Base-by-base conservation (phyloP, 768 basidiomycete species). In the Hygrocybe punicea region DNA sequence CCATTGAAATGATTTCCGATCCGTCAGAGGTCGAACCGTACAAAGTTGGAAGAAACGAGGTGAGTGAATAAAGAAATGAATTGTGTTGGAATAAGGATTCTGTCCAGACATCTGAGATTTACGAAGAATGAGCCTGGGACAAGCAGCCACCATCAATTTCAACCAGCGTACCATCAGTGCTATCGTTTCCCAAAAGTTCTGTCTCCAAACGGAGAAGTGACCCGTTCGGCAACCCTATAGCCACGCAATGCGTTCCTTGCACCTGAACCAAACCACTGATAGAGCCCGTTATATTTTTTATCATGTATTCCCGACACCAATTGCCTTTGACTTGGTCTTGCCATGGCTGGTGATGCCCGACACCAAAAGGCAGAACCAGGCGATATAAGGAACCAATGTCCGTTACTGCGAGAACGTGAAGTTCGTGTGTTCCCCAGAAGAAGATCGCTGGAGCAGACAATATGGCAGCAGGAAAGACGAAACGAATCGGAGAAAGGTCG, bases 401-500 rank as follows among this genome's bases (percentile, higher is more conserved):
- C 0, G 90, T 88, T 23, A 88, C 78, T 0, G 81, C 84, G 25
- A 93, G 66, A n/a, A 95, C 69, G 65, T 91, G 87, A 9, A 94
- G 69, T 61, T 85, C 80, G 1, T 71, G 68, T 25, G 76, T 68
- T 48, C 78, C 74, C 71, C 78, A 81, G 16, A 84, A 67, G 63
- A 88, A 81, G 51, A 93, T 65, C 19, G 84, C 80, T 2, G 92
- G 91, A 48, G 79, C 73, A 11, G 85, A 77, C 24, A 90, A 69
- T 50, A 93, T 70, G 36, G 80, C 66, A 9, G 87, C 83, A 36
- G 91, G 90, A 63, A 92, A 91, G 61, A 89, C 78, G 67, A 94
- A 83, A 56, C 90, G 84, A 60, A 93, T 79, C 16, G 91, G 84
- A 33, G 80, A 76, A 2, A 85, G 74, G 60, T 83, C 75, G 1